These are phyloP conservation scores for Manihot esculenta DNA, from an alignment of 441 rosid species.

Conservation along the genomic window DNA sequence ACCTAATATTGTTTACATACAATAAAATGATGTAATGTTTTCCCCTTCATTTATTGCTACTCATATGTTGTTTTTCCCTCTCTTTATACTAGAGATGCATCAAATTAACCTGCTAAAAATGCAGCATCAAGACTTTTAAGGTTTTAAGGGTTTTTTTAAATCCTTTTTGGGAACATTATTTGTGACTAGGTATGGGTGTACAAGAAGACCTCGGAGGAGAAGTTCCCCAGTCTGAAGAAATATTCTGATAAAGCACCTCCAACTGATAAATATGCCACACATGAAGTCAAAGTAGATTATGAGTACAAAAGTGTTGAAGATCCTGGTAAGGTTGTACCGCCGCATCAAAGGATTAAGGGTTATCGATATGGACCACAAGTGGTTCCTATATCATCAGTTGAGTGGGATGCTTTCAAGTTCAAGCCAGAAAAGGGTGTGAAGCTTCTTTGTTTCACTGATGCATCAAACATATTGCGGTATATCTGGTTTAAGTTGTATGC, in stretches of 20 bases:
- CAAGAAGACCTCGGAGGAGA: slow-evolving; percentile 91
- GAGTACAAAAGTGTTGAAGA: slow-evolving; percentile 63
- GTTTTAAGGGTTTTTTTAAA: too few species aligned
- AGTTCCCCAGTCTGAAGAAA: slow-evolving; percentile 77
- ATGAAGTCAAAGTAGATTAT: slow-evolving; percentile 83
- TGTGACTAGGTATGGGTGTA: slow-evolving; percentile 80
- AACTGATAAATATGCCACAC: slow-evolving; percentile 75
- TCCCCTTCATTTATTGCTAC: too few species aligned
- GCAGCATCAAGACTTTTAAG: not conserved
- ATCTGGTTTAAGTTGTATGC: slow-evolving; percentile 17
- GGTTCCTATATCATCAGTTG: slow-evolving; percentile 76
- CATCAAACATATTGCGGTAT: slow-evolving; percentile 69
- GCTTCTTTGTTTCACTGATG: slow-evolving; percentile 82
- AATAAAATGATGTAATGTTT: not conserved
- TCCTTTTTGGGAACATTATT: slow-evolving; percentile 7
- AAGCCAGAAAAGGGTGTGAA: slow-evolving; percentile 87
- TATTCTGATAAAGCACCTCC: slow-evolving; percentile 88
- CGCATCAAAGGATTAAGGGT: slow-evolving; percentile 92
- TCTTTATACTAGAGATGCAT: not conserved
- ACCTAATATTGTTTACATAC: not conserved
- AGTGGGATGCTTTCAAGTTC: slow-evolving; percentile 74
- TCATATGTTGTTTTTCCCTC: not conserved
- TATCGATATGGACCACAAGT: slow-evolving; percentile 94
- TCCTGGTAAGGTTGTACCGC: slow-evolving; percentile 58
- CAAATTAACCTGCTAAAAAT: not conserved